Evolutionary conservation across 78 protist species (phyloP).

Genomic region (Dictyostelium citrinum): DNA sequence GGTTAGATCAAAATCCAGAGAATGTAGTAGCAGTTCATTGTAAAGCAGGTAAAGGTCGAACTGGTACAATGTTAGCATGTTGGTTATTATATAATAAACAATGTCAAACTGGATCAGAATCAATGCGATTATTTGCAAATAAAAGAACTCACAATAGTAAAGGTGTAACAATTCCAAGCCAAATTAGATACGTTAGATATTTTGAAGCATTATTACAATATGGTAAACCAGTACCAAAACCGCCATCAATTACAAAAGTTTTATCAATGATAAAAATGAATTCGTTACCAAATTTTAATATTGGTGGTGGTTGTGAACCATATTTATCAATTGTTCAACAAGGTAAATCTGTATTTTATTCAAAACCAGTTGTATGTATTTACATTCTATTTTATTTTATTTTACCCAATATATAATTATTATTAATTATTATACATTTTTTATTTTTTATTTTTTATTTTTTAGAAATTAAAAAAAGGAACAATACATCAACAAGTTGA

Average conservation of each 20-base stretch:
- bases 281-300: constrained; percentile 33
- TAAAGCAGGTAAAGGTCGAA: constrained; percentile 82
- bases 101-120: constrained; percentile 67
- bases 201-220: constrained; percentile 69
- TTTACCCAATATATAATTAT: background rate
- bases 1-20: constrained; percentile 52
- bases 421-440: background rate
- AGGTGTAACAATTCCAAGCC: constrained; percentile 91
- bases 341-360: constrained; percentile 58
- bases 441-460: background rate
- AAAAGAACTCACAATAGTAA: constrained; percentile 75
- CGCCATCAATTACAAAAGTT: constrained; percentile 21
- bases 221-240: constrained; percentile 48
- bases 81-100: constrained; percentile 40
- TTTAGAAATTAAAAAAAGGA: constrained; percentile 62
- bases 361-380: constrained; percentile 61
- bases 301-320: constrained; percentile 54
- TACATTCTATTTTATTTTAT: background rate
- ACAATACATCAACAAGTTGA: constrained; percentile 14
- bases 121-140: constrained; percentile 62
- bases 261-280: constrained; percentile 15
- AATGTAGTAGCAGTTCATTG: constrained; percentile 76
- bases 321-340: constrained; percentile 51
- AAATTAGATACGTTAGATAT: constrained; percentile 82
- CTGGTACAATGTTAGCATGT: constrained; percentile 76